phyloP scores from a whole-genome alignment of 2,329 filamentous ascomycete species.

The Trichoderma koningii region DNA sequence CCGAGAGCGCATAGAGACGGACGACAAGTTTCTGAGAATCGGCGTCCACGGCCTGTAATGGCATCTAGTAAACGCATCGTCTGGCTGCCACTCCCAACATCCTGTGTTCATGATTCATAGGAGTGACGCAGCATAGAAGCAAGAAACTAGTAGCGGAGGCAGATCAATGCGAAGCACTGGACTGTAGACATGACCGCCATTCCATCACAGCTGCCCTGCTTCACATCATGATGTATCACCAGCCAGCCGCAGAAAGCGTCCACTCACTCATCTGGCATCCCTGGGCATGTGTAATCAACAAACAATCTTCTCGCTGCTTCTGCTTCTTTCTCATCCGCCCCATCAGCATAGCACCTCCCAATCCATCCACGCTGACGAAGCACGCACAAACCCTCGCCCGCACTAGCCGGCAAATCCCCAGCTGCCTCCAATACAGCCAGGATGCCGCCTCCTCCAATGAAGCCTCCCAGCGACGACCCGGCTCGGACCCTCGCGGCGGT shows the following conservation, averaged over 20 bases:
- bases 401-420: neutral
- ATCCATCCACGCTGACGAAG: neutral
- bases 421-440: neutral
- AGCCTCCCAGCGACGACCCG: conserved; percentile 19
- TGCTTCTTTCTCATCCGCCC: neutral
- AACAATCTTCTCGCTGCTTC: neutral
- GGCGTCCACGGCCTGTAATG: conserved; percentile 22
- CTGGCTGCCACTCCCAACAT: neutral
- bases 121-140: neutral
- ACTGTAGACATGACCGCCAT: neutral
- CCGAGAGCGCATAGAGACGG: conserved; percentile 25
- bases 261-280: neutral
- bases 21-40: conserved; percentile 6
- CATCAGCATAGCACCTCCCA: conserved; percentile 1
- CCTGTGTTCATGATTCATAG: neutral
- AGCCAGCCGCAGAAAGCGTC: neutral
- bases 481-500: conserved; percentile 20
- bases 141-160: neutral
- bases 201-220: neutral
- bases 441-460: conserved; percentile 7
- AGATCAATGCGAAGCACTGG: neutral
- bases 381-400: neutral
- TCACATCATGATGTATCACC: neutral
- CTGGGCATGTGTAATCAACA: neutral
- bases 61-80: neutral